Percentiles rank a stretch among this genome's conserved stretches.
phyloP scores from a whole-genome alignment of 495 filamentous ascomycete genomes.

The Bombardia bombarda region DNA sequence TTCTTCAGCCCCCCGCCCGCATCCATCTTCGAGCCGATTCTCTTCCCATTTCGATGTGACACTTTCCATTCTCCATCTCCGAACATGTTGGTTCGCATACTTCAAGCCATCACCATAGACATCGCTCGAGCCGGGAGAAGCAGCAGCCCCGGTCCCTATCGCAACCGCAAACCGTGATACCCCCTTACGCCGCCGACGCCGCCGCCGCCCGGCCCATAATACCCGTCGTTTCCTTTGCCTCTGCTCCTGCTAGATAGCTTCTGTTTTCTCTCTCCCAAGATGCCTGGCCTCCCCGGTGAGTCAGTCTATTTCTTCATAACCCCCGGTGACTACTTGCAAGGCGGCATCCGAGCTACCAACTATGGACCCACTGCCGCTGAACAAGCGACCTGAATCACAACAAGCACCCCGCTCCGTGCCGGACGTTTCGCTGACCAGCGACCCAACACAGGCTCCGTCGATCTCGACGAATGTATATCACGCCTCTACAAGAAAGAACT shows the following conservation, averaged over 20 bases:
- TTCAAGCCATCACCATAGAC: slow-evolving; percentile 18
- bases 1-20: too few species aligned
- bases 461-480: slow-evolving; percentile 95
- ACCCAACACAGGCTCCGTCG: slow-evolving; percentile 66
- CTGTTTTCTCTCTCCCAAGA: slow-evolving; percentile 33
- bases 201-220: not conserved
- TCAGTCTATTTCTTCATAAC: slow-evolving; percentile 8
- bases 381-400: too few species aligned
- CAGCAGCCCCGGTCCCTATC: slow-evolving; percentile 11
- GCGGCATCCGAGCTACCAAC: too few species aligned
- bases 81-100: slow-evolving; percentile 28
- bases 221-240: not conserved
- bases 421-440: slow-evolving; percentile 11
- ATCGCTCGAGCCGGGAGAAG: slow-evolving; percentile 25
- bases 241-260: not conserved
- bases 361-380: too few species aligned
- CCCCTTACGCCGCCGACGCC: not conserved
- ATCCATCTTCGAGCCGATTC: not conserved
- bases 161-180: too few species aligned
- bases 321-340: too few species aligned
- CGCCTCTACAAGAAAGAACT: slow-evolving; percentile 94
- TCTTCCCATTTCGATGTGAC: slow-evolving; percentile 16
- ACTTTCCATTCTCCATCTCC: slow-evolving; percentile 10
- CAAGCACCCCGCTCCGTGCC: too few species aligned
- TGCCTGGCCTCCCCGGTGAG: slow-evolving; percentile 87